Evolutionary conservation across 2,329 filamentous ascomycete species (phyloP), one percentile per base, ranked within the genome.

Genomic region (Aspergillus viridinutans): DNA sequence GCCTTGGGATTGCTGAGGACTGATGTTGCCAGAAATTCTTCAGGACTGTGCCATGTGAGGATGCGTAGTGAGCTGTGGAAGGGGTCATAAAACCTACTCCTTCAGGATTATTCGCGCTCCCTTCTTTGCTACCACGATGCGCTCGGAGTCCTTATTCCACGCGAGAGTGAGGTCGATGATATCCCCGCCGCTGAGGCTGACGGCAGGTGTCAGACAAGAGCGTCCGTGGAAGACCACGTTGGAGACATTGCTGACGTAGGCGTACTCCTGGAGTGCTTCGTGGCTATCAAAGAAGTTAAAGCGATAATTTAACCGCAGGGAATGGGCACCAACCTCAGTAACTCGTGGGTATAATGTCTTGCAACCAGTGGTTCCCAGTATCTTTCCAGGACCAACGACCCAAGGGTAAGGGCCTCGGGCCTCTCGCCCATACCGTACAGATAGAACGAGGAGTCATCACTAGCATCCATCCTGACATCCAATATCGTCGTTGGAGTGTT

Each of bases 321-420:
- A 20, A 14, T 4, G 20, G 21, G n/a, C 7, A 21, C 4, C 32
- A 56, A 67, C 65, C 60, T 61, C 12, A 67, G 55, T 26, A 58
- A 35, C 4, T 60, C 58, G 51, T 67, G 65, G 8, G 62, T 62
- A 47, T 67, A 67, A 55, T 67, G 65, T 3, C 65, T 63, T 21
- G 65, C 65, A 60, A 58, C 59, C 57, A 65, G 61, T 50, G 65
- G 65, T 51, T 65, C 53, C 65, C 65, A 67, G 43, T 67, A 67
- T 52, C 64, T 64, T 47, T 67, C 65, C 52, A 67, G 52, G 28
- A 67, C 63, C 49, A 67, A 48, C 4, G 64, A 64, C 32, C 65
- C 65, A 28, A 67, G 58, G 4, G 65, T 67, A 32, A 67, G 32
- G 4, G 65, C 65, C 20, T 67, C 65, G 42, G 65, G 64, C 43